Evolutionary conservation across 257 asterid species (phyloP), one percentile per base, ranked within the genome.

Genomic region (Solanum dulcamara): DNA sequence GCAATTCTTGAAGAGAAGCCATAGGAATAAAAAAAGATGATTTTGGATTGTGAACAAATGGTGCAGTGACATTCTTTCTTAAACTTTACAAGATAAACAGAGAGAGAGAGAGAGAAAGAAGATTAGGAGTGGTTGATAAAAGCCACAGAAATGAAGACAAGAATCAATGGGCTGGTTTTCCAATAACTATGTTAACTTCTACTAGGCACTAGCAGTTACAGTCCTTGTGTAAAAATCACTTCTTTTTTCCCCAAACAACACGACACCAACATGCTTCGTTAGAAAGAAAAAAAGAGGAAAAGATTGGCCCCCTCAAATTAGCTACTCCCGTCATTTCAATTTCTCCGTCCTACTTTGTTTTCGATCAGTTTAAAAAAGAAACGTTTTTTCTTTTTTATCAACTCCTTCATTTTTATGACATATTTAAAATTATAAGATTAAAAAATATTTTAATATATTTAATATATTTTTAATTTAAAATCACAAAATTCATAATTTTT

Each of bases 1-100:
- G 90, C 81, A 94, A 92, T 71, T 94, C 91, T 62, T 91, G 98
- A 85, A 94, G 92, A 88, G 98, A 93, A 2, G 97, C 91, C 98
- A 94, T 90, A 72, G 83, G 44, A 48, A 48, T 79, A 79, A 79
- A 57, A 57, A 53, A 57, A 48, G 79, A 40, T 82, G 53, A 62
- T 40, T n/a, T n/a, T 60, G 59, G 60, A 83, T 62, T 62, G 26
- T 42, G 79, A 83, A 62, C 59, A 67, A 46, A 38, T 7, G 90
- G 81, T 85, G 64, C 85, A 87, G 80, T 86, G 93, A 87, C 93
- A 90, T 90, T 72, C 86, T 88, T 84, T 87, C 7, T 64, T 59
- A 80, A 80, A 53, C 8, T 40, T 15, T 35, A 80, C 37, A 79
- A 77, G 89, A 89, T 85, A 87, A 77, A 83, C 85, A 44, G 60